Conservation (phyloP, 1,139 yeast species). For the Diutina pseudorugosa region DNA sequence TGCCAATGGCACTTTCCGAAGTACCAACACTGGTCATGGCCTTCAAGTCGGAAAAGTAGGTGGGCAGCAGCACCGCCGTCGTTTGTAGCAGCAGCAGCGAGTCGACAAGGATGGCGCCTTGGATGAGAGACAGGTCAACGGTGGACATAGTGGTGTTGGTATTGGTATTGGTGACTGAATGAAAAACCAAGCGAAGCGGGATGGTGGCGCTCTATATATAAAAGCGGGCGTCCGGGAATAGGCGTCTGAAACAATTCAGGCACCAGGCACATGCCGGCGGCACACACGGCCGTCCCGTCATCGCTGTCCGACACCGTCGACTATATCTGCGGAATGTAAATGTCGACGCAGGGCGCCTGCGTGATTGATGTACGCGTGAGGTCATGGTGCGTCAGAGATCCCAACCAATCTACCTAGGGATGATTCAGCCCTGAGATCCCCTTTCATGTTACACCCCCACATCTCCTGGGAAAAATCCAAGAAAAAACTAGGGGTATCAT, state of each 20-base stretch:
- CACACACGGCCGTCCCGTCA: too few relatives aligned
- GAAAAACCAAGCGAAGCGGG: too few relatives aligned
- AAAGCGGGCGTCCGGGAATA: not conserved
- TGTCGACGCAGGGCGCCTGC: too few relatives aligned
- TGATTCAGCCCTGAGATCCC: too few relatives aligned
- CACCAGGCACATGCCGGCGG: not conserved
- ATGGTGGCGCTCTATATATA: not conserved
- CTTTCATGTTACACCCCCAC: too few relatives aligned
- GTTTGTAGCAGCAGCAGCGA: not conserved
- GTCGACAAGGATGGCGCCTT: slow-evolving; percentile 1
- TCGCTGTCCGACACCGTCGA: not conserved
- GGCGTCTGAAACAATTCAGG: not conserved
- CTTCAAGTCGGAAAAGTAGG: not conserved
- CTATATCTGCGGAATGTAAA: too few relatives aligned
- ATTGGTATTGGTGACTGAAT: too few relatives aligned
- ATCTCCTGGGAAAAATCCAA: too few relatives aligned
- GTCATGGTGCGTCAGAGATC: too few relatives aligned
- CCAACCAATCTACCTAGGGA: too few relatives aligned
- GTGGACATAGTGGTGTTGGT: not conserved
- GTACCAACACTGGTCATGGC: not conserved
- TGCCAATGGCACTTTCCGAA: not conserved
- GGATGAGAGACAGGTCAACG: not conserved
- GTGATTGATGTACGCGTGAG: too few relatives aligned
- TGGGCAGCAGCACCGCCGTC: not conserved
- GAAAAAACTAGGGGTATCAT: too few relatives aligned